Evolutionary conservation across 73 alveolate genomes (phyloP).

Genomic region (Paramecium sexaurelia): DNA sequence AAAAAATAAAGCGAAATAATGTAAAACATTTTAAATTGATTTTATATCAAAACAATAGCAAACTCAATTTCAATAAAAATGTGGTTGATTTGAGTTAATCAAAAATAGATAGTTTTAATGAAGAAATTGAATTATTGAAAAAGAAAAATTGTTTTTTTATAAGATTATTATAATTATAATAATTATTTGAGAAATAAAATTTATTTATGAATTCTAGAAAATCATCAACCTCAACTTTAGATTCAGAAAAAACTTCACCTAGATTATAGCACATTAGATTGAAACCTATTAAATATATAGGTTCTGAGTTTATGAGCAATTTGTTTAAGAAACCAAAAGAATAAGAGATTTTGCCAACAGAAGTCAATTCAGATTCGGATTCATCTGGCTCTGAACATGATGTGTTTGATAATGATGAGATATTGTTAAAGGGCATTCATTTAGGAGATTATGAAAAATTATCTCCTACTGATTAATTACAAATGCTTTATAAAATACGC

Average conservation of each 20-base stretch:
- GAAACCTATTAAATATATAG: background rate
- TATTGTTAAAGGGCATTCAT: constrained; percentile 8
- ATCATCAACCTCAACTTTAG: constrained; percentile 17
- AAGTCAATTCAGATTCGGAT: background rate
- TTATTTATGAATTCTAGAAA: constrained; percentile 31
- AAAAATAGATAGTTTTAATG: too few species aligned
- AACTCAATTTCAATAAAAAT: too few species aligned
- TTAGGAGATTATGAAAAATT: constrained; percentile 14
- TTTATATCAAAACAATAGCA: too few species aligned
- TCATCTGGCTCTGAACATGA: constrained; percentile 46
- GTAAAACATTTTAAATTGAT: background rate
- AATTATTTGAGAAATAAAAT: background rate
- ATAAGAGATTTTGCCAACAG: background rate
- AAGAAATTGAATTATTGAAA: too few species aligned
- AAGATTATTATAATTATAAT: too few species aligned
- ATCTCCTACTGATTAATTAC: constrained; percentile 7
- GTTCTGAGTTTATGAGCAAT: background rate
- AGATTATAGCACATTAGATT: background rate
- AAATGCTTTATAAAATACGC: background rate
- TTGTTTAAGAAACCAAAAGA: background rate
- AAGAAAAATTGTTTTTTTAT: too few species aligned
- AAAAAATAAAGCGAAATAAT: background rate
- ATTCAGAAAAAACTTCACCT: constrained; percentile 9
- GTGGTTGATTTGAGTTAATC: too few species aligned
- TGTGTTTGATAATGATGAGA: constrained; percentile 36